These are phyloP conservation scores for Penicillium sp. DNA, from an alignment of 2,329 filamentous ascomycete species.

Conservation along the genomic window DNA sequence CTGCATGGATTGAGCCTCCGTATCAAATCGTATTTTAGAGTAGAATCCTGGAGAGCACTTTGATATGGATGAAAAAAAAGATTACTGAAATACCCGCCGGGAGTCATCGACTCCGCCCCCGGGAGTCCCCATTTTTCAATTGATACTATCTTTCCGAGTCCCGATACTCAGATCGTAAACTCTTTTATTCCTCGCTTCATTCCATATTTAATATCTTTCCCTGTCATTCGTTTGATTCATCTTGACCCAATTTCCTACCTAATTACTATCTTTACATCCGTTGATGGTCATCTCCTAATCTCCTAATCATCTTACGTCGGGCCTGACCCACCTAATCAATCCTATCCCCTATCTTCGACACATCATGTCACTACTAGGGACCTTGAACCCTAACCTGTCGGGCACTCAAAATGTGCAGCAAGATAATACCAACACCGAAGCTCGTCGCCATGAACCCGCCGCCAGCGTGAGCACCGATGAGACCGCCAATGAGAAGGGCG, in stretches of 20 bases:
- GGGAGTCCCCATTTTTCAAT: background rate
- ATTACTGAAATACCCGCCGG: background rate
- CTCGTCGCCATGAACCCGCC: constrained; percentile 20
- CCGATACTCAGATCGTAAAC: background rate
- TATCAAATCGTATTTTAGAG: background rate
- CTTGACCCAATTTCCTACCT: background rate
- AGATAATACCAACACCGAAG: constrained; percentile 7
- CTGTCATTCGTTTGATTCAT: background rate
- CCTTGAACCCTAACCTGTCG: constrained; percentile 31
- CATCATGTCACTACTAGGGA: constrained; percentile 37
- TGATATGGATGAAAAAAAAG: too few species aligned
- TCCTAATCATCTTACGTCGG: background rate
- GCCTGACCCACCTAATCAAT: background rate
- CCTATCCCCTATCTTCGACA: background rate
- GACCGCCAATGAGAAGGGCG: constrained; percentile 25
- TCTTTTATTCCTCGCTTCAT: background rate
- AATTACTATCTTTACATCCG: background rate
- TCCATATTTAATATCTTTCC: background rate
- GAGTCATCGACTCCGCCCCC: constrained; percentile 1
- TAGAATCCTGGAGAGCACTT: too few species aligned
- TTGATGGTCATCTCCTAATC: background rate
- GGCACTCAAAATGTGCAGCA: background rate
- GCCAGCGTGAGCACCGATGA: constrained; percentile 27
- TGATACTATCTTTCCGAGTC: background rate
- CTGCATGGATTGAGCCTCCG: background rate